phyloP scores from a whole-genome alignment of 1,284 basidiomycete species.

The Apiotrichum veenhuisii region DNA sequence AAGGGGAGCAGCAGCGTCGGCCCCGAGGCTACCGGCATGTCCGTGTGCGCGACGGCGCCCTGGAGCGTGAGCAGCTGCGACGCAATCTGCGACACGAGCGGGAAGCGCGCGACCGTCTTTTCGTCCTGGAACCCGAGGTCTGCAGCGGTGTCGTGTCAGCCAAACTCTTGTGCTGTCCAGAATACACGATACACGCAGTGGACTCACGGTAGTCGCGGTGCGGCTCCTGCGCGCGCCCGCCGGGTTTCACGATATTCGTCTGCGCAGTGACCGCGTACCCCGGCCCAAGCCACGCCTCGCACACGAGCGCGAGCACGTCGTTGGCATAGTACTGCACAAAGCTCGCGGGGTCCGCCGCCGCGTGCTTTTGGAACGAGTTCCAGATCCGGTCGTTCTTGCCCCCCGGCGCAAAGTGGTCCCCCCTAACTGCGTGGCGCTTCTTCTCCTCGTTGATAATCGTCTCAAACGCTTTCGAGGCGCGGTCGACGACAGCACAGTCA shows the following conservation, averaged over 20 bases:
- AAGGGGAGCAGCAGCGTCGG: slow-evolving; percentile 22
- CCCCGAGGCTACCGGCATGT: slow-evolving; percentile 20
- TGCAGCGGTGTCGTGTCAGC: background rate
- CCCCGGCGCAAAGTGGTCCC: slow-evolving; percentile 20
- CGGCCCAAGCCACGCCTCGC: slow-evolving; percentile 18
- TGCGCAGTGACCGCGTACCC: slow-evolving; percentile 21
- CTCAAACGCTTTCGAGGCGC: background rate
- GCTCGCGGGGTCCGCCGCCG: slow-evolving; percentile 1
- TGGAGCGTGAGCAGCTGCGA: slow-evolving; percentile 21
- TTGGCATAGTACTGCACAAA: slow-evolving; percentile 20
- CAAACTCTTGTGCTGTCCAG: background rate
- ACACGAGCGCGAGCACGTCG: slow-evolving; percentile 13
- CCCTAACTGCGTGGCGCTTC: background rate
- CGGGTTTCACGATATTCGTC: slow-evolving; percentile 19
- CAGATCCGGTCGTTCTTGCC: slow-evolving; percentile 21
- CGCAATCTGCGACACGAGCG: slow-evolving; percentile 12
- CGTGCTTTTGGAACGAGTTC: slow-evolving; percentile 22
- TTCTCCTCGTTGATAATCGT: slow-evolving; percentile 5
- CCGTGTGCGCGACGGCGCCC: slow-evolving; percentile 20
- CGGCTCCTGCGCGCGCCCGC: slow-evolving; percentile 17
- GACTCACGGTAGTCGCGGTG: slow-evolving; percentile 20
- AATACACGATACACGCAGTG: background rate
- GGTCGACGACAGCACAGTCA: background rate
- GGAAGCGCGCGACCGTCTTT: slow-evolving; percentile 8
- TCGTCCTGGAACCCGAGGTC: slow-evolving; percentile 15